Evolutionary conservation across 1,284 basidiomycete species (phyloP).

Genomic region (Trametes sp.): DNA sequence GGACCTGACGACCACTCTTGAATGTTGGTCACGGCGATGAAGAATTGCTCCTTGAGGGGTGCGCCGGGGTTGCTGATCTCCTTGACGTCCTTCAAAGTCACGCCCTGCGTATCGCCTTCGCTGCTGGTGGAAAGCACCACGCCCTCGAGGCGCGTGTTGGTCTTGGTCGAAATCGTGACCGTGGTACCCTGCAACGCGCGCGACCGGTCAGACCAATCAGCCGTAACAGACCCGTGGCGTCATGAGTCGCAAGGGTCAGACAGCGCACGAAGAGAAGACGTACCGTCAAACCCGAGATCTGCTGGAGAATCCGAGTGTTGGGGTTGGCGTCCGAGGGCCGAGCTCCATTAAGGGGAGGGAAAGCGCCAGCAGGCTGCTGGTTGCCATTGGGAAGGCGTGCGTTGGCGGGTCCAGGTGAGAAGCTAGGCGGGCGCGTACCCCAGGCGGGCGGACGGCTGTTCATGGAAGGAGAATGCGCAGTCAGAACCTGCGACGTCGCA

Average conservation of each 20-base stretch:
- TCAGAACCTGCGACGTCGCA: slow-evolving; percentile 13
- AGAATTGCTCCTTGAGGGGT: slow-evolving; percentile 71
- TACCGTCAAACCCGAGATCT: slow-evolving; percentile 70
- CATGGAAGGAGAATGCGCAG: slow-evolving; percentile 32
- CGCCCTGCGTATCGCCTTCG: slow-evolving; percentile 73
- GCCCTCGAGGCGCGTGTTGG: slow-evolving; percentile 73
- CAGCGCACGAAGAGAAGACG: slow-evolving; percentile 39
- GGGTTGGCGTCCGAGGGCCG: slow-evolving; percentile 48
- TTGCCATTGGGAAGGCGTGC: slow-evolving; percentile 57
- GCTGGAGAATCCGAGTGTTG: slow-evolving; percentile 64
- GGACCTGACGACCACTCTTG: slow-evolving; percentile 77
- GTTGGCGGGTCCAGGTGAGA: slow-evolving; percentile 59
- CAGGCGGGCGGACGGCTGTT: slow-evolving; percentile 66
- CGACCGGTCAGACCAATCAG: slow-evolving; percentile 22
- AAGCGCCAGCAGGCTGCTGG: slow-evolving; percentile 48
- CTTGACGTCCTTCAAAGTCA: slow-evolving; percentile 78
- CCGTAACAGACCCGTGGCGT: slow-evolving; percentile 21
- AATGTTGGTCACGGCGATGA: slow-evolving; percentile 75
- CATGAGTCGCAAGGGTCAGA: slow-evolving; percentile 1
- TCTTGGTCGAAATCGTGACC: slow-evolving; percentile 74
- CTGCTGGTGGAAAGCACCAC: slow-evolving; percentile 65
- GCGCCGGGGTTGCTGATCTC: slow-evolving; percentile 68
- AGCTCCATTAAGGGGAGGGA: slow-evolving; percentile 62
- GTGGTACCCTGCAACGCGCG: slow-evolving; percentile 65
- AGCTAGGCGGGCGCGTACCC: slow-evolving; percentile 71